Evolutionary conservation across 495 filamentous ascomycete species (phyloP).

Genomic region (Tuber magnatum): DNA sequence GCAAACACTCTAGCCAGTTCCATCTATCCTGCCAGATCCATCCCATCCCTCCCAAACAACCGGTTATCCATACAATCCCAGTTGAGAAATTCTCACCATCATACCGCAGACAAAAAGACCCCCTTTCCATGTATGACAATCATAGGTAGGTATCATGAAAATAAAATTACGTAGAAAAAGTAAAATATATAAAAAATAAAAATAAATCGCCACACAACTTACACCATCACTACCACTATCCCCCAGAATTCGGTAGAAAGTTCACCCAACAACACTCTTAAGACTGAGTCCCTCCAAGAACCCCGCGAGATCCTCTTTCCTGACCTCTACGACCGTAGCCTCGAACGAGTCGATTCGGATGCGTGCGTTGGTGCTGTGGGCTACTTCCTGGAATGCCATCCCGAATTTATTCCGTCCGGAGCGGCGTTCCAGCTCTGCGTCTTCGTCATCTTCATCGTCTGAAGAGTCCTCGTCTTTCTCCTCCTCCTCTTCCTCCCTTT

Average conservation of each 20-base stretch:
- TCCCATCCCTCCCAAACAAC: background rate
- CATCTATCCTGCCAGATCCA: background rate
- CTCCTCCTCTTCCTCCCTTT: conserved; percentile 52
- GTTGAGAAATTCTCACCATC: background rate
- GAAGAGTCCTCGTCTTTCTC: conserved; percentile 57
- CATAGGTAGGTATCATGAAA: background rate
- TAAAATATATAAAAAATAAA: background rate
- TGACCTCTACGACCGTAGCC: conserved; percentile 91
- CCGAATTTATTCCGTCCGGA: conserved; percentile 81
- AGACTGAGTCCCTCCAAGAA: conserved; percentile 89
- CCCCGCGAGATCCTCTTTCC: conserved; percentile 84
- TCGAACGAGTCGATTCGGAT: conserved; percentile 96
- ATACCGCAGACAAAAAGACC: too few species aligned
- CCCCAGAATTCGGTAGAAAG: background rate
- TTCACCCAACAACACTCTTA: conserved; percentile 78
- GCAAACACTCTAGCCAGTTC: background rate
- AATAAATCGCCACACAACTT: background rate
- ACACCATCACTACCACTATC: background rate
- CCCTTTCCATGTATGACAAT: background rate
- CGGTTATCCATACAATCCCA: background rate
- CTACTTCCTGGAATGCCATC: conserved; percentile 90
- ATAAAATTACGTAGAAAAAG: background rate
- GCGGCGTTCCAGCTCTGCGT: conserved; percentile 55
- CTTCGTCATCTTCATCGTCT: conserved; percentile 53
- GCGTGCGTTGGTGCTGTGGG: conserved; percentile 78